Conservation (phyloP, 805 yeast genomes). For the Pichia rugopelliculosa region DNA sequence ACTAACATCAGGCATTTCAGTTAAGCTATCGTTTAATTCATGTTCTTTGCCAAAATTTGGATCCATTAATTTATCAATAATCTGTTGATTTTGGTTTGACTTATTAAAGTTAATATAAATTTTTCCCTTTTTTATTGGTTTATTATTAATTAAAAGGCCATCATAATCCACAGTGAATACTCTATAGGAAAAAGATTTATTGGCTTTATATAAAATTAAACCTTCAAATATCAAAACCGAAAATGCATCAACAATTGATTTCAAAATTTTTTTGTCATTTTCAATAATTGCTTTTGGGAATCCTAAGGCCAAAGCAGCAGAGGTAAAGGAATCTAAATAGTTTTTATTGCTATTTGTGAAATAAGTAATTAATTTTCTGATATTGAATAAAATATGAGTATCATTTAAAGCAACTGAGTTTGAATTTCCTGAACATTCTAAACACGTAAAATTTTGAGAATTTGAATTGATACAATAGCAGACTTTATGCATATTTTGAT, state of each 20-base stretch:
- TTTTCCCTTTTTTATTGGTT: slow-evolving; percentile 12
- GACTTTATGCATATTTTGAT: slow-evolving; percentile 13
- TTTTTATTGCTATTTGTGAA: slow-evolving; percentile 2
- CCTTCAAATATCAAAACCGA: slow-evolving; percentile 16
- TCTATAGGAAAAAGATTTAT: slow-evolving; percentile 9
- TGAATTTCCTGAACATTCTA: slow-evolving; percentile 7
- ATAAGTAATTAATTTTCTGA: slow-evolving; percentile 16
- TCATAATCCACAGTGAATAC: slow-evolving; percentile 11
- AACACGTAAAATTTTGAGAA: slow-evolving; percentile 13
- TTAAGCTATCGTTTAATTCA: background rate
- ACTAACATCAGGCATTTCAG: background rate
- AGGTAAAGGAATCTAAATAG: slow-evolving; percentile 5
- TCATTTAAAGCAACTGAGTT: slow-evolving; percentile 7
- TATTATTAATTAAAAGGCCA: slow-evolving; percentile 14
- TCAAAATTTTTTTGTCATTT: slow-evolving; percentile 3
- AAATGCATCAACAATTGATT: slow-evolving; percentile 13
- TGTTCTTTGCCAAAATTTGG: slow-evolving; percentile 4
- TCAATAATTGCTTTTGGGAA: background rate
- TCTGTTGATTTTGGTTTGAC: background rate
- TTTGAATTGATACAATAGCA: slow-evolving; percentile 14
- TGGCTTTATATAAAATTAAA: slow-evolving; percentile 11
- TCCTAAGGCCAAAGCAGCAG: slow-evolving; percentile 3
- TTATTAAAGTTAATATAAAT: slow-evolving; percentile 11
- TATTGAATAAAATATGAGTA: slow-evolving; percentile 14
- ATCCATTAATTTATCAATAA: slow-evolving; percentile 7